phyloP scores from a whole-genome alignment of 2,329 filamentous ascomycete species.

The Colletotrichum agaves region DNA sequence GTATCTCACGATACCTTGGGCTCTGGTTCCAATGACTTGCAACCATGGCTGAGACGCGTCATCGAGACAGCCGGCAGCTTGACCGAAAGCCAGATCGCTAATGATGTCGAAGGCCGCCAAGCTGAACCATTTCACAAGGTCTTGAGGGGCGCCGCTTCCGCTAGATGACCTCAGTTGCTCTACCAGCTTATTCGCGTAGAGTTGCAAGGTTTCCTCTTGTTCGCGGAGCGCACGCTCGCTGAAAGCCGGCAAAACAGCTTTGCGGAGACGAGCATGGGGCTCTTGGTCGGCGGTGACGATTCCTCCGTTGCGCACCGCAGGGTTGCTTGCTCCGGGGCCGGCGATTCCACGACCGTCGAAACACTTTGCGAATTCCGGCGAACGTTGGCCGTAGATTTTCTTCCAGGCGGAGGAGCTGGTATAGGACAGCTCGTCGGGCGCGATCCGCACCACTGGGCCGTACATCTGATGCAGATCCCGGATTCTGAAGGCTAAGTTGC shows the following conservation, averaged over 20 bases:
- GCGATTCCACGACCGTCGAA: slow-evolving; percentile 26
- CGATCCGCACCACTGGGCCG: slow-evolving; percentile 46
- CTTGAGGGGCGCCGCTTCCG: slow-evolving; percentile 25
- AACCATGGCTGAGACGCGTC: slow-evolving; percentile 36
- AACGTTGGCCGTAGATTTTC: slow-evolving; percentile 33
- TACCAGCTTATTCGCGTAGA: slow-evolving; percentile 25
- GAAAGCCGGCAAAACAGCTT: slow-evolving; percentile 25
- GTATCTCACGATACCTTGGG: slow-evolving; percentile 20
- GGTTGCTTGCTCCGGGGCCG: slow-evolving; percentile 9
- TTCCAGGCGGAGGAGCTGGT: slow-evolving; percentile 33
- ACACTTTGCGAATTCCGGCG: slow-evolving; percentile 27
- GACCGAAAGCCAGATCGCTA: slow-evolving; percentile 58
- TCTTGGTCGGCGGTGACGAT: slow-evolving; percentile 32
- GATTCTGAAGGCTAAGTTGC: slow-evolving; percentile 53
- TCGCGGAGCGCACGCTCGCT: slow-evolving; percentile 24
- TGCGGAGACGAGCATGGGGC: slow-evolving; percentile 30
- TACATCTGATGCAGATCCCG: slow-evolving; percentile 51
- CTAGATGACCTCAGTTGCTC: slow-evolving; percentile 21
- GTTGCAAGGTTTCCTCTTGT: slow-evolving; percentile 27
- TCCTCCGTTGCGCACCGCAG: slow-evolving; percentile 3
- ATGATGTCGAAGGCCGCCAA: slow-evolving; percentile 55
- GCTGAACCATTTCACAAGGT: slow-evolving; percentile 48
- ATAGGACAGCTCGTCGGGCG: slow-evolving; percentile 41
- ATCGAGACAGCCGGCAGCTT: slow-evolving; percentile 53
- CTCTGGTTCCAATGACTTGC: slow-evolving; percentile 26